These are phyloP conservation scores for Neostapfia colusana DNA, from an alignment of 176 grass and related monocot genomes.

Conservation along the genomic window DNA sequence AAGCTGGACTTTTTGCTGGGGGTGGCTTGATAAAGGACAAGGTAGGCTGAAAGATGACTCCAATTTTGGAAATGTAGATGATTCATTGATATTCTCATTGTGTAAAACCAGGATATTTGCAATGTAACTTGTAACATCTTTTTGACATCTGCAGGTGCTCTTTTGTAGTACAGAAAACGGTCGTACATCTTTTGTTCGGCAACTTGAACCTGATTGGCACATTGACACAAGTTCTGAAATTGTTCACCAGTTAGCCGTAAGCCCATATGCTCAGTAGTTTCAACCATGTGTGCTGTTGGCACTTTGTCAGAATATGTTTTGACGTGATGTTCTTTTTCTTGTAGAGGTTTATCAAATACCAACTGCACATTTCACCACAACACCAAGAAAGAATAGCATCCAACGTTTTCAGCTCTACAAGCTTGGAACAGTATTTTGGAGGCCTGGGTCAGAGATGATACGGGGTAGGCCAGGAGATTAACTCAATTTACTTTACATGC, in stretches of 20 bases:
- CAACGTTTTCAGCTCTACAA: slow-evolving; percentile 83
- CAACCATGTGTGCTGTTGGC: neutral
- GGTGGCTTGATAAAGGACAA: slow-evolving; percentile 86
- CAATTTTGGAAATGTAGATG: neutral
- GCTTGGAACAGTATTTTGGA: slow-evolving; percentile 94
- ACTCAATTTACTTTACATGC: neutral
- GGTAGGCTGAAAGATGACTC: slow-evolving; percentile 41
- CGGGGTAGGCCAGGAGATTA: slow-evolving; percentile 21
- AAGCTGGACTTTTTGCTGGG: slow-evolving; percentile 83
- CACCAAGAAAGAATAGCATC: slow-evolving; percentile 54
- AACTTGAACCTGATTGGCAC: slow-evolving; percentile 99
- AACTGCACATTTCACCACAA: slow-evolving; percentile 74
- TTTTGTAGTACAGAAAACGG: slow-evolving; percentile 95
- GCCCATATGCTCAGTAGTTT: slow-evolving; percentile 24
- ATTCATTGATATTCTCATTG: slow-evolving; percentile 5
- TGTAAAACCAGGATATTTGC: slow-evolving; percentile 14
- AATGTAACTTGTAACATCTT: slow-evolving; percentile 33
- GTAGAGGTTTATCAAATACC: slow-evolving; percentile 98
- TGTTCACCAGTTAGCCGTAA: slow-evolving; percentile 92
- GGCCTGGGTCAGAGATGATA: slow-evolving; percentile 73
- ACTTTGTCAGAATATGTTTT: slow-evolving; percentile 16
- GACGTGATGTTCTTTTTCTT: slow-evolving; percentile 27
- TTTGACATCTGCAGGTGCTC: slow-evolving; percentile 69
- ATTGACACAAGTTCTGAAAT: slow-evolving; percentile 93
- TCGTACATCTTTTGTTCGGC: slow-evolving; percentile 88